A percentile compares a stretch with the other conserved stretches of the same genome.
phyloP scores from a whole-genome alignment of 257 asterid genomes.

The Scutellaria baicalensis region DNA sequence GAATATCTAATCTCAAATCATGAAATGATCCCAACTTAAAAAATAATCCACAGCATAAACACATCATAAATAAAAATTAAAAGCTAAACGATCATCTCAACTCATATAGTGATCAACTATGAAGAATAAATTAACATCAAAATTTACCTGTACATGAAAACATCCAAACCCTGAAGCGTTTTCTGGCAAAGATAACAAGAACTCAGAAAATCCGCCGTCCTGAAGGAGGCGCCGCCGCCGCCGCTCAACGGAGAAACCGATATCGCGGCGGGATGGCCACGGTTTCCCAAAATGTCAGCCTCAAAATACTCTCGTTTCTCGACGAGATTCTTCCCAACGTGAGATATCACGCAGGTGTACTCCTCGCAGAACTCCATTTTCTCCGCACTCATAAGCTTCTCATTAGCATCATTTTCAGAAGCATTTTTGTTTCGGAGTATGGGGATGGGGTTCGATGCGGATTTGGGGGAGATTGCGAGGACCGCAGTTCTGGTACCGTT shows the following conservation, averaged over 20 bases:
- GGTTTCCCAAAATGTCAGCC: slow-evolving; percentile 31
- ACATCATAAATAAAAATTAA: not conserved
- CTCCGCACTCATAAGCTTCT: slow-evolving; percentile 24
- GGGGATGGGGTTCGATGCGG: slow-evolving; percentile 42
- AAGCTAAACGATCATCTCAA: not conserved
- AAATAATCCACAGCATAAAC: not conserved
- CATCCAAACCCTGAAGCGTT: slow-evolving; percentile 82
- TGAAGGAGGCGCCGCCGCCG: slow-evolving; percentile 13
- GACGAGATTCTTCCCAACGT: slow-evolving; percentile 47
- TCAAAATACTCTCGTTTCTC: slow-evolving; percentile 61
- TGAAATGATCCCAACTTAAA: not conserved
- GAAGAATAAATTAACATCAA: not conserved
- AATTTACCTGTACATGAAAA: slow-evolving; percentile 80
- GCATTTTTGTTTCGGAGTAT: slow-evolving; percentile 18
- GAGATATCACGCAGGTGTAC: slow-evolving; percentile 79
- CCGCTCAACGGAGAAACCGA: slow-evolving; percentile 6
- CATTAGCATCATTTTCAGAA: not conserved
- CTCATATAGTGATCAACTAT: not conserved
- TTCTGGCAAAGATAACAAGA: slow-evolving; percentile 76
- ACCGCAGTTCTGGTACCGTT: slow-evolving; percentile 24
- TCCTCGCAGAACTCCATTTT: slow-evolving; percentile 63
- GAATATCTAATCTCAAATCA: not conserved
- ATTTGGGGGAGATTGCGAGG: slow-evolving; percentile 50
- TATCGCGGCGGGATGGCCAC: slow-evolving; percentile 14
- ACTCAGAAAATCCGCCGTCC: slow-evolving; percentile 42